Conservation (phyloP, 495 filamentous ascomycete genomes). For the Podospora sp. region DNA sequence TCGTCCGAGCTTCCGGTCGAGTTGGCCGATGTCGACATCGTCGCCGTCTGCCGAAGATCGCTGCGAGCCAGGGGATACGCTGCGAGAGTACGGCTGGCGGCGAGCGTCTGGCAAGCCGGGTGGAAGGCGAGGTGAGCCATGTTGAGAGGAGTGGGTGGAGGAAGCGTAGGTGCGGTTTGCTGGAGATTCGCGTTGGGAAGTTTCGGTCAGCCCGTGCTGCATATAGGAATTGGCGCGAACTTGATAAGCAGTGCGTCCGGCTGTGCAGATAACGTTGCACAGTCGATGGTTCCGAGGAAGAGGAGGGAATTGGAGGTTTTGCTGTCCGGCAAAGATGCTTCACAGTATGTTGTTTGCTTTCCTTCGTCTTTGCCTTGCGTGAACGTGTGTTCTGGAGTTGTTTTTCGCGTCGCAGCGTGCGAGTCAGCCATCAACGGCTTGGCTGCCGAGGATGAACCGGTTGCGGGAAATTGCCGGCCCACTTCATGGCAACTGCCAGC, state of each 20-base stretch:
- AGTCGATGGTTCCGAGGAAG: constrained; percentile 29
- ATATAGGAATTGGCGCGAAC: constrained; percentile 69
- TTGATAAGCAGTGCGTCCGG: constrained; percentile 48
- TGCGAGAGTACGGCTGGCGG: constrained; percentile 35
- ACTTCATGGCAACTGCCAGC: neutral
- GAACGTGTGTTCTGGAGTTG: neutral
- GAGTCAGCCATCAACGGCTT: neutral
- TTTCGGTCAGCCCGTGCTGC: constrained; percentile 76
- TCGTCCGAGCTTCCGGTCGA: constrained; percentile 44
- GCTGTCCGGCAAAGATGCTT: constrained; percentile 4
- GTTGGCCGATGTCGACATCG: constrained; percentile 38
- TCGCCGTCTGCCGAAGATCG: constrained; percentile 24
- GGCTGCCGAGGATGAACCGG: constrained; percentile 6
- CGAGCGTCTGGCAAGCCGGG: constrained; percentile 38
- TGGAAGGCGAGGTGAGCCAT: constrained; percentile 70
- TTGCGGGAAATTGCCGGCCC: neutral
- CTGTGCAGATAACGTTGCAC: constrained; percentile 62
- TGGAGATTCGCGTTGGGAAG: constrained; percentile 56
- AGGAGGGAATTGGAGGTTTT: neutral
- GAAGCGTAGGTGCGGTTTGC: constrained; percentile 45
- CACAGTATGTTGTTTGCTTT: neutral
- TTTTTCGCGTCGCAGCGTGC: constrained; percentile 5
- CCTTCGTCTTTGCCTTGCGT: neutral
- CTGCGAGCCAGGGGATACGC: constrained; percentile 34
- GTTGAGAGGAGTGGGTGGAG: constrained; percentile 58